Evolutionary conservation across 768 basidiomycete genomes (phyloP), one percentile per base, ranked within the genome.

Genomic region (Phylloporus rhodoxanthus): DNA sequence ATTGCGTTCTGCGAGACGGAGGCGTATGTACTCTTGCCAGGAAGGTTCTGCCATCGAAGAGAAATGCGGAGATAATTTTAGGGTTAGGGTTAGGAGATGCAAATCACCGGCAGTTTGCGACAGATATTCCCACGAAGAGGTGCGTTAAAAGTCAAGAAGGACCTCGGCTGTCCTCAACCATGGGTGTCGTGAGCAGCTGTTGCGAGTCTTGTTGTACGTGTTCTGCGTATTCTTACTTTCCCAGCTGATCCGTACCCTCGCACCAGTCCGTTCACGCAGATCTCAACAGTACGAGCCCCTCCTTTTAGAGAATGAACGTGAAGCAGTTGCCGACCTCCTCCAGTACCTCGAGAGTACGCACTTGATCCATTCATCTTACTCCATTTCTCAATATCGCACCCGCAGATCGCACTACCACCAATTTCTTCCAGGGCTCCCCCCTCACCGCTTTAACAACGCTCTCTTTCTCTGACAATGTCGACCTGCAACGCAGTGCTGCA

Each of bases 381-480:
- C 5, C n/a, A 2, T 2, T 17, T 25, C 7, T n/a, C 41, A 23
- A 52, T 5, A 1, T 13, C 29, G 2, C 19, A 19, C 38, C 8
- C 29, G 26, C 54, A 48, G 95, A 99, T 79, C 91, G 96, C 58
- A 86, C 89, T 3, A 93, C 91, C 8, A 98, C 96, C 71, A 97
- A 99, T 74, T 99, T 99, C 80, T 99, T 98, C 75, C 77, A 81
- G 45, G 96, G 95, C 48, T 82, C 85, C 15, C 95, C 96, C 17
- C 84, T 99, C 51, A 78, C 85, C 45, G 93, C 96, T 33, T 75
- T 99, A 49, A 97, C 95, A 11, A 98, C 92, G 44, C 86, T 99
- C 54, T 95, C 93, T 20, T 99, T 97, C 75, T 93, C 90, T 19
- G 96, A 98, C 73, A 99, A 99, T 72, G 95, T 99, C 57, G 96